Base-by-base conservation (phyloP, 768 basidiomycete species). In the Pulveroboletus sp. region DNA sequence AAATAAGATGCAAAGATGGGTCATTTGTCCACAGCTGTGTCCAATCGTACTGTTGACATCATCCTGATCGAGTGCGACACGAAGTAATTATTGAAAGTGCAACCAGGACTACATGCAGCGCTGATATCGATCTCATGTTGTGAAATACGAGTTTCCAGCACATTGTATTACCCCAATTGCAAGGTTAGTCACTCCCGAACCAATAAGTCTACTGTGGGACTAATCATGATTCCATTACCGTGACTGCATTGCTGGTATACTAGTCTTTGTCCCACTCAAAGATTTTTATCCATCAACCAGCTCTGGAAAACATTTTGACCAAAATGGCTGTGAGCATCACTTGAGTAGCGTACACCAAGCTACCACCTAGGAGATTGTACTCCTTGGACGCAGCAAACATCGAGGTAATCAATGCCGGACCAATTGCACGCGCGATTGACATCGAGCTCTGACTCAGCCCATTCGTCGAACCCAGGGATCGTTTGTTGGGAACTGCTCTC, bases 381-480 rank as follows among this genome's bases (percentile, higher is more conserved):
- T 81, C 59, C 25, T 78, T 73, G 0, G 80, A 80, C 21, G 73
- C 56, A 2, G 81, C 78, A 48, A 80, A 81, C 19, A 79, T 55
- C 0, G 79, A 79, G 1, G 79, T 76, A 4, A 73, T 63, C 27
- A 73, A 34, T 1, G 70, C 73, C 0, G 80, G 80, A 1, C 78
- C 79, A 21, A 80, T 66, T 2, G 76, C 77, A 36, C 77, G 72
- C 0, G 74, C 70, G 10, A 75, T 61, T 3, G 76, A 72, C 2
- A 70, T 71, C 2, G 69, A 64, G 16, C 73, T 78, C 23, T 82
- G 81, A 4, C 75, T 69, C 19, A 83, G 65, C 2, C 82, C 82
- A 49, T 84, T 81, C 2, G 75, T 77, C 6, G 80, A 75, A 5
- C 82, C 82, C 6, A 84, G 69, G 0, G 79, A 76, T 17, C 67